A percentile compares a stretch with the other conserved stretches of the same genome.
Conservation (phyloP, 805 yeast species). For the Scheffersomyces ergatensis region DNA sequence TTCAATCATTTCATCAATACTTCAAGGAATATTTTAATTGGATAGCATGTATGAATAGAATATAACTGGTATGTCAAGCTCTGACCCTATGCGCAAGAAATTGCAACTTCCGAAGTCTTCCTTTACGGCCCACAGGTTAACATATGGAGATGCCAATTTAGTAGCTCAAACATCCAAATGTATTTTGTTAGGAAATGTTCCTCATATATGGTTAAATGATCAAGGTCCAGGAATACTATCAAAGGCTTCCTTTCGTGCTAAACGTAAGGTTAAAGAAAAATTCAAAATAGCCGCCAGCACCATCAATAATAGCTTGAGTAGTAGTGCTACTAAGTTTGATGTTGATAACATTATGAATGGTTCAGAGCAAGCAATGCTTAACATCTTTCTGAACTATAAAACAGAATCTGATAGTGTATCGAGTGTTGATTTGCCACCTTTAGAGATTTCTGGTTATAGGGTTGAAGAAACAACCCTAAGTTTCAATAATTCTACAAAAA, state of each 20-base stretch:
- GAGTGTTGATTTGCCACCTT: too few species aligned
- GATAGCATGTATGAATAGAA: not conserved
- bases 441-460: too few species aligned
- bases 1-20: too few species aligned
- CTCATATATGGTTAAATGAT: slow-evolving; percentile 52
- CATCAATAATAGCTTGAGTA: not conserved
- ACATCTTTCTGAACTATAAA: not conserved
- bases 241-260: slow-evolving; percentile 11
- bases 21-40: too few species aligned
- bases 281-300: slow-evolving; percentile 5
- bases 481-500: too few species aligned
- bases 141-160: slow-evolving; percentile 48
- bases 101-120: slow-evolving; percentile 47
- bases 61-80: not conserved
- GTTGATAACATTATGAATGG: too few species aligned
- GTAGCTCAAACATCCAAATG: slow-evolving; percentile 48
- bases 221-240: slow-evolving; percentile 22
- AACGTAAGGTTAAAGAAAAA: slow-evolving; percentile 10
- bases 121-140: slow-evolving; percentile 59
- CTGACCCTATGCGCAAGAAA: not conserved
- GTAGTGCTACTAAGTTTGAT: not conserved
- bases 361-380: not conserved
- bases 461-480: too few species aligned
- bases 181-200: slow-evolving; percentile 57
- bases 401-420: not conserved